phyloP scores from a whole-genome alignment of 208 protist genomes.

The Zelonia costaricensis region DNA sequence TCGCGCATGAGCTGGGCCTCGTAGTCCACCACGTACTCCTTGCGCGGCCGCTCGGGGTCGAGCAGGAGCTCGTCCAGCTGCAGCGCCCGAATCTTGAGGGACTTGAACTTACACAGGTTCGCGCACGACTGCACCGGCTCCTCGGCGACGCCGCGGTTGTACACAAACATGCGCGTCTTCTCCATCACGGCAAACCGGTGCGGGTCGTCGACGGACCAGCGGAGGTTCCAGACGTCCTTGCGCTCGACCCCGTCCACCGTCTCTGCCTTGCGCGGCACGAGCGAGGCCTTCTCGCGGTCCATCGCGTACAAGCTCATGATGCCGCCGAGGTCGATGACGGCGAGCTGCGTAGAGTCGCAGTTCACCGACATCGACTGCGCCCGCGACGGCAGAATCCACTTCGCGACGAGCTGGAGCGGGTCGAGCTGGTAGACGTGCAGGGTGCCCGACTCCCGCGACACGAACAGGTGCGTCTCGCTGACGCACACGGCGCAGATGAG shows the following conservation, averaged over 20 bases:
- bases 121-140: constrained; percentile 88
- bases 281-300: constrained; percentile 54
- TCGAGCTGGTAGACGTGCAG: constrained; percentile 90
- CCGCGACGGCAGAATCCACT: constrained; percentile 74
- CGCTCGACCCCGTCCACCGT: constrained; percentile 80
- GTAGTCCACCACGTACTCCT: constrained; percentile 87
- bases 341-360: constrained; percentile 88
- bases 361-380: constrained; percentile 89
- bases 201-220: constrained; percentile 94
- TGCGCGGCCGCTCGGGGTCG: constrained; percentile 88
- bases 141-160: constrained; percentile 85
- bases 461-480: constrained; percentile 79
- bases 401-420: constrained; percentile 80
- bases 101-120: constrained; percentile 94
- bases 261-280: constrained; percentile 64
- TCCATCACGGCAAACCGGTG: constrained; percentile 95
- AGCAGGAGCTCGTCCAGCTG: constrained; percentile 95
- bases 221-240: constrained; percentile 96
- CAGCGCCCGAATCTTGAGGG: constrained; percentile 87
- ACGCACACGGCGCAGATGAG: constrained; percentile 89
- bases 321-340: constrained; percentile 92
- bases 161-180: constrained; percentile 95
- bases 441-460: constrained; percentile 90
- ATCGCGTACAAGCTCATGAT: constrained; percentile 69
- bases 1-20: constrained; percentile 92